Evolutionary conservation across 176 grass and related monocot genomes (phyloP).

Genomic region (Zea mays): DNA sequence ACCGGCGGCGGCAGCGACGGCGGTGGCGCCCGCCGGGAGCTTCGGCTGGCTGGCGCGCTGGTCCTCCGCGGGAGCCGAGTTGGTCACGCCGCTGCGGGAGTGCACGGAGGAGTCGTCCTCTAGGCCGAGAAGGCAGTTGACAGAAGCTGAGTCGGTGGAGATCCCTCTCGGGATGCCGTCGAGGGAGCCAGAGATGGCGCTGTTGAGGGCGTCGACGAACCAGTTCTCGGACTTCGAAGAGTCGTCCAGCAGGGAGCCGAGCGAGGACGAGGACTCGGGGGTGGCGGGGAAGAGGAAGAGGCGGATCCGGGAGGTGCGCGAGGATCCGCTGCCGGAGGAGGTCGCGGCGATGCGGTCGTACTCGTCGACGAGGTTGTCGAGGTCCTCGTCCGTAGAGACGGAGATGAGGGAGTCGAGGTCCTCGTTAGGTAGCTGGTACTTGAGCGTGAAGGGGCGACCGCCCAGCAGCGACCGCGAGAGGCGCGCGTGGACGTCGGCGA

Average conservation of each 20-base stretch:
- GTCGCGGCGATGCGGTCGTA: conserved; percentile 80
- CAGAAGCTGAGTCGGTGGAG: conserved; percentile 78
- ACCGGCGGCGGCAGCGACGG: not conserved
- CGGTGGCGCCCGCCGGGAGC: conserved; percentile 21
- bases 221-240: conserved; percentile 90
- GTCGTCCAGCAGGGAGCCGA: conserved; percentile 89
- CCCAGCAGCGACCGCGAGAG: conserved; percentile 76
- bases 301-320: conserved; percentile 76
- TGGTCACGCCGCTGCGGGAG: conserved; percentile 44
- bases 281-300: conserved; percentile 94
- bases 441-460: conserved; percentile 76
- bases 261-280: conserved; percentile 78
- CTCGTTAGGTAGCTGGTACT: conserved; percentile 99
- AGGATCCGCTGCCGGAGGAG: conserved; percentile 42
- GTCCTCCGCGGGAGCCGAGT: conserved; percentile 20
- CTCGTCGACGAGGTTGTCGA: conserved; percentile 98
- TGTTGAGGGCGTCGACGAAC: conserved; percentile 91
- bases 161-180: conserved; percentile 71
- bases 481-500: conserved; percentile 68
- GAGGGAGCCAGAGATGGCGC: conserved; percentile 63
- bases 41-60: conserved; percentile 41
- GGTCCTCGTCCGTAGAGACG: conserved; percentile 90
- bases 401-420: conserved; percentile 97
- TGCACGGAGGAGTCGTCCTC: conserved; percentile 86
- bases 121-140: conserved; percentile 94